phyloP scores from a whole-genome alignment of 2,329 filamentous ascomycete genomes.

The Claviceps sp. region DNA sequence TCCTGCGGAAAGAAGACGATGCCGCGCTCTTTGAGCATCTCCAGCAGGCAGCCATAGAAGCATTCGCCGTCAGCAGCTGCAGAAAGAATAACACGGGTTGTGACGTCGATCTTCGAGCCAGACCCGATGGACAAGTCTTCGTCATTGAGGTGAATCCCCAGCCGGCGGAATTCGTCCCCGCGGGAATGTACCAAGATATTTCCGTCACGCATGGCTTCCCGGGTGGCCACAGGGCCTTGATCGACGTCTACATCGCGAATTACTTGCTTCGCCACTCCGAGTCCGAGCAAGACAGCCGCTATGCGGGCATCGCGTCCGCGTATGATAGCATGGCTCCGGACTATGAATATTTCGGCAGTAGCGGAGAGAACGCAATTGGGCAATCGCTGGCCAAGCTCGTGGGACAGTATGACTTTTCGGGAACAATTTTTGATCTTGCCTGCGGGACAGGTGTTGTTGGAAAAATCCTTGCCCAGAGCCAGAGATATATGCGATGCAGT shows the following conservation, averaged over 20 bases:
- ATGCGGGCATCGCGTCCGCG: background rate
- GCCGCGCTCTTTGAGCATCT: background rate
- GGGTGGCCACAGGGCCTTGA: background rate
- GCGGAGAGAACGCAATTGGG: background rate
- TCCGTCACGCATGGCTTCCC: background rate
- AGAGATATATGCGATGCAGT: background rate
- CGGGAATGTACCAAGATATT: background rate
- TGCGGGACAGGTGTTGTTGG: background rate
- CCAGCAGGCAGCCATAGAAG: background rate
- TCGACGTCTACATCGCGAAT: constrained; percentile 1
- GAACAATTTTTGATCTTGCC: background rate
- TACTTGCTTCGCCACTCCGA: background rate
- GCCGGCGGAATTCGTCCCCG: background rate
- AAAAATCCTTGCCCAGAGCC: background rate
- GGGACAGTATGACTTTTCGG: background rate
- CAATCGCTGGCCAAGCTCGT: background rate
- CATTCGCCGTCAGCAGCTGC: background rate
- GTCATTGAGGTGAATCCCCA: constrained; percentile 1
- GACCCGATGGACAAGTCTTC: background rate
- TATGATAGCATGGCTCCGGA: background rate
- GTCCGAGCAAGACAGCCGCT: background rate
- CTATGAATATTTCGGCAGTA: background rate
- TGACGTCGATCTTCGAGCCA: background rate
- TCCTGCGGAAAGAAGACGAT: background rate
- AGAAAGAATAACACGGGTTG: background rate